These are phyloP conservation scores for Dactylonectria macrodidyma DNA, from an alignment of 2,329 filamentous ascomycete genomes.

Conservation along the genomic window DNA sequence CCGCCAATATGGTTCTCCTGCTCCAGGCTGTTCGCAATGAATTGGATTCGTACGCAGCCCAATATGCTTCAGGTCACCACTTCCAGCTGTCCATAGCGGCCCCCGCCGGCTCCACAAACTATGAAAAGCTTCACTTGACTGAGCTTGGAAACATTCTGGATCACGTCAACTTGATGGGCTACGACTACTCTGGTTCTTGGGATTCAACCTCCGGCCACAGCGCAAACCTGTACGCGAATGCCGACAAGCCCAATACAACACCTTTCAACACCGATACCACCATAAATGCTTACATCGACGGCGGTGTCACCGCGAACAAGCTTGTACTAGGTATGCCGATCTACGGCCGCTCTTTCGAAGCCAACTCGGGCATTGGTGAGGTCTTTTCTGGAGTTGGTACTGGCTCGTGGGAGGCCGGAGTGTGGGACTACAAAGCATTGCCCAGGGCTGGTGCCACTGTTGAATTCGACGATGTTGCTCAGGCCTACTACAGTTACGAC, in stretches of 20 bases:
- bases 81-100: conserved; percentile 69
- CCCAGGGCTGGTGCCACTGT: conserved; percentile 74
- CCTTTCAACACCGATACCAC: conserved; percentile 79
- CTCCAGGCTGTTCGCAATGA: conserved; percentile 61
- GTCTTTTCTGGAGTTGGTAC: conserved; percentile 74
- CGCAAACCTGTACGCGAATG: conserved; percentile 77
- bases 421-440: conserved; percentile 87
- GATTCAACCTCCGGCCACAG: conserved; percentile 75
- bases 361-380: conserved; percentile 75
- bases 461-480: conserved; percentile 68
- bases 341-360: conserved; percentile 48
- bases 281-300: conserved; percentile 74
- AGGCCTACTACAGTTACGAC: conserved; percentile 82
- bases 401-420: conserved; percentile 80
- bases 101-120: conserved; percentile 65
- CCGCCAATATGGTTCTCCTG: conserved; percentile 61
- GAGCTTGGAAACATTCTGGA: conserved; percentile 67
- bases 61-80: conserved; percentile 62
- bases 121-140: conserved; percentile 62
- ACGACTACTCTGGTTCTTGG: conserved; percentile 85
- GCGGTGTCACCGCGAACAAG: conserved; percentile 75
- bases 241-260: conserved; percentile 69
- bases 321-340: conserved; percentile 85
- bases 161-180: conserved; percentile 80
- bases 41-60: conserved; percentile 64